Conservation (phyloP, 345 rosid genomes). For the Eucalyptus victrix region DNA sequence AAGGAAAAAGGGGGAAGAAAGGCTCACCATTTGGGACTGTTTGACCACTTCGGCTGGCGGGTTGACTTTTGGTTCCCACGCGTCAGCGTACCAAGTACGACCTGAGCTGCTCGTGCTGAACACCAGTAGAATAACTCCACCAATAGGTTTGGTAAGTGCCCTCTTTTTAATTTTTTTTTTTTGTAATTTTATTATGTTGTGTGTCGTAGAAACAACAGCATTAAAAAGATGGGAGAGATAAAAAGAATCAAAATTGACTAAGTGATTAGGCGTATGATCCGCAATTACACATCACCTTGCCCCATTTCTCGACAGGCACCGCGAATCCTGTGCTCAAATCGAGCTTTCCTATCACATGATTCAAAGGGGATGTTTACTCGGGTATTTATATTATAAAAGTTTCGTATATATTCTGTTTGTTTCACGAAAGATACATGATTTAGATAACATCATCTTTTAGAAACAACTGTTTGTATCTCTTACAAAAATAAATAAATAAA, state of each 20-base stretch:
- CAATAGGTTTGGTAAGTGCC: neutral
- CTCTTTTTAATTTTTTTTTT: neutral
- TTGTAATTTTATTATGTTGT: neutral
- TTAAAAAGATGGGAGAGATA: neutral
- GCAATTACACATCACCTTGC: neutral
- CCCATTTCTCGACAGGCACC: too few species aligned
- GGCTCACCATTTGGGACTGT: neutral
- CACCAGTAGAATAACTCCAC: neutral
- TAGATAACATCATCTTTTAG: neutral
- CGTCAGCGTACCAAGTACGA: neutral
- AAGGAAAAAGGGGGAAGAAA: neutral
- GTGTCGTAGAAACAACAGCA: neutral
- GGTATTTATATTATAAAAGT: too few species aligned
- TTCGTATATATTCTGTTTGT: too few species aligned
- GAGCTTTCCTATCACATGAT: neutral
- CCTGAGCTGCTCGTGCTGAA: neutral
- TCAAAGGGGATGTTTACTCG: neutral
- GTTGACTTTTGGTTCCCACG: neutral
- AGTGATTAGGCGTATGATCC: neutral
- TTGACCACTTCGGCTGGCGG: neutral
- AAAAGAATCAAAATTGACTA: neutral
- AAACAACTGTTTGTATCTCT: rapidly evolving
- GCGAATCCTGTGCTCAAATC: neutral
- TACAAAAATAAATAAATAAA: neutral
- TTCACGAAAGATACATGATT: neutral